Evolutionary conservation across 1,284 basidiomycete genomes (phyloP).

Genomic region (Apiotrichum gamsii): DNA sequence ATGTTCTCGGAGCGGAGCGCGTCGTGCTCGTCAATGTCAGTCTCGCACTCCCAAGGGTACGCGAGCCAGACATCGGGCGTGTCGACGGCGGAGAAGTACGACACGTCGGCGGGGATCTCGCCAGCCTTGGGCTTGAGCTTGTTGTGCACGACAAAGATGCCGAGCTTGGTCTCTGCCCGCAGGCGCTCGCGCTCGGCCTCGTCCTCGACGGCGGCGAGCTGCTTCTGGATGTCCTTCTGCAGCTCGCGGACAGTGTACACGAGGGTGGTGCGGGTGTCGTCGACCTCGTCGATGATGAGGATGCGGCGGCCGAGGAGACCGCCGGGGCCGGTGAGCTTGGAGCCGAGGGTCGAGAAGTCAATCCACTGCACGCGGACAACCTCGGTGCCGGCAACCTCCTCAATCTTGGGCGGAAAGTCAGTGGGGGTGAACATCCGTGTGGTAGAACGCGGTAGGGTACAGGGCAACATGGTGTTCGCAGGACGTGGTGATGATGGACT

Average conservation of each 20-base stretch:
- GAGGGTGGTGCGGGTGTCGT: conserved; percentile 85
- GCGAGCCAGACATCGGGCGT: conserved; percentile 48
- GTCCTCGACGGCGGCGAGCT: conserved; percentile 56
- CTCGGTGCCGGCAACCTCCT: conserved; percentile 71
- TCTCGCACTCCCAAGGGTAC: conserved; percentile 47
- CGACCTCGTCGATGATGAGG: conserved; percentile 87
- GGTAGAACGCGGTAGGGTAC: too few species aligned
- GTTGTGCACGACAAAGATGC: conserved; percentile 91
- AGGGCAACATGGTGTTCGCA: too few species aligned
- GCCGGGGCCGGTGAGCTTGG: conserved; percentile 36
- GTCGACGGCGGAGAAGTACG: conserved; percentile 47
- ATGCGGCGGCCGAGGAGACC: conserved; percentile 69
- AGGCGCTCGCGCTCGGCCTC: conserved; percentile 65
- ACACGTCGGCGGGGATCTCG: conserved; percentile 54
- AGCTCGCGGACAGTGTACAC: conserved; percentile 82
- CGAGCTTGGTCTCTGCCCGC: conserved; percentile 64
- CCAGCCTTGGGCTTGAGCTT: conserved; percentile 80
- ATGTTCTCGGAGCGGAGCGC: conserved; percentile 32
- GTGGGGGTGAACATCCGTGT: background rate
- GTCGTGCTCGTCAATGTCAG: conserved; percentile 43
- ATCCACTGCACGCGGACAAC: conserved; percentile 87
- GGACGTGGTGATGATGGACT: too few species aligned
- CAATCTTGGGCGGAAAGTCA: conserved; percentile 47
- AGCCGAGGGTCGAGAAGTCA: conserved; percentile 51
- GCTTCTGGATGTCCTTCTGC: conserved; percentile 73